These are phyloP conservation scores for Dothiorella sarmentorum DNA, from an alignment of 2,329 filamentous ascomycete genomes.

Conservation along the genomic window DNA sequence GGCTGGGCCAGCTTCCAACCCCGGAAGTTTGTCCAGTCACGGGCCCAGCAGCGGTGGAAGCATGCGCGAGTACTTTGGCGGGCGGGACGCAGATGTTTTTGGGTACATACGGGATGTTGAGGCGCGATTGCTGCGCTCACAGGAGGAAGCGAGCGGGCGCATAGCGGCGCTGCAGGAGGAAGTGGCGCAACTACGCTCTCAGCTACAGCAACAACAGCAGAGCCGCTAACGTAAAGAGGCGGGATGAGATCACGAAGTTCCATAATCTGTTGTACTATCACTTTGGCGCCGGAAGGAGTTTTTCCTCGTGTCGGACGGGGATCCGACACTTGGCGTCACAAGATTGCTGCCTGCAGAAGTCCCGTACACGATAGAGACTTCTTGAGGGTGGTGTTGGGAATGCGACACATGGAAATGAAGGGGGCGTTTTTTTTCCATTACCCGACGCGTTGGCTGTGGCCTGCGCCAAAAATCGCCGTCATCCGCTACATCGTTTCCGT, in stretches of 20 bases:
- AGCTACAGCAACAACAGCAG: constrained; percentile 17
- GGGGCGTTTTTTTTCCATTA: constrained; percentile 2
- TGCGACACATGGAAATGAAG: not conserved
- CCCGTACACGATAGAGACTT: constrained; percentile 31
- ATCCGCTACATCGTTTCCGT: not conserved
- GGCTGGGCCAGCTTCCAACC: constrained; percentile 45
- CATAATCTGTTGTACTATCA: constrained; percentile 21
- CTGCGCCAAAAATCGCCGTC: not conserved
- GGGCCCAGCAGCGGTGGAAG: constrained; percentile 57
- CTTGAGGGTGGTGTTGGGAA: constrained; percentile 14
- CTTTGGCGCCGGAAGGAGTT: constrained; percentile 17
- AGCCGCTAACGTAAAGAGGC: constrained; percentile 8
- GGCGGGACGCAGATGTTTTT: constrained; percentile 56
- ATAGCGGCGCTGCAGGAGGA: constrained; percentile 45
- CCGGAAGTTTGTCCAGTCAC: constrained; percentile 46
- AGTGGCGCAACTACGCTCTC: constrained; percentile 28
- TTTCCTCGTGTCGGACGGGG: constrained; percentile 14
- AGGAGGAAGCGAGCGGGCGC: constrained; percentile 47
- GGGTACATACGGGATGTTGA: constrained; percentile 70
- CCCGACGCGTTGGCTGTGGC: constrained; percentile 5
- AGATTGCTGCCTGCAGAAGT: constrained; percentile 21
- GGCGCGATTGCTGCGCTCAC: constrained; percentile 45
- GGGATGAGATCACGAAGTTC: constrained; percentile 13
- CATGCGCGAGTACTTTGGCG: constrained; percentile 64
- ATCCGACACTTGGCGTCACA: constrained; percentile 18